phyloP scores from a whole-genome alignment of 257 asterid species.

The Jaltomata sinuosa region DNA sequence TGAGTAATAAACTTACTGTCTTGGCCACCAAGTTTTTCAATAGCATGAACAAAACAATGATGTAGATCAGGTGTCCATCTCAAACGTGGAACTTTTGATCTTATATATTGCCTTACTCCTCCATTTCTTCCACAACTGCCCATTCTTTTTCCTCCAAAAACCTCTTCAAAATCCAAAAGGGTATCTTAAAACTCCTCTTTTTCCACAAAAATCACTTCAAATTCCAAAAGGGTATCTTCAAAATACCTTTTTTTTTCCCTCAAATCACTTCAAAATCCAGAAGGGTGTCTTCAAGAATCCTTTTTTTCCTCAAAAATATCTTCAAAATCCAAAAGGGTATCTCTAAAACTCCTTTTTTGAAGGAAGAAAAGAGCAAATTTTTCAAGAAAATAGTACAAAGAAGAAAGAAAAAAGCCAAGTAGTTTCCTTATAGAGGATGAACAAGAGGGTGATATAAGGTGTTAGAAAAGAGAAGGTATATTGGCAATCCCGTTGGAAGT shows the following conservation, averaged over 20 bases:
- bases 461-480: background rate
- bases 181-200: background rate
- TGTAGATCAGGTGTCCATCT: slow-evolving; percentile 94
- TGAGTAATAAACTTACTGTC: slow-evolving; percentile 23
- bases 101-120: slow-evolving; percentile 67
- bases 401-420: background rate
- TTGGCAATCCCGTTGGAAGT: background rate
- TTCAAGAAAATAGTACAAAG: background rate
- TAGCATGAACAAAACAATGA: slow-evolving; percentile 62
- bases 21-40: slow-evolving; percentile 68
- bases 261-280: background rate
- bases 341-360: background rate
- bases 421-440: background rate
- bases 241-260: background rate
- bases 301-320: background rate
- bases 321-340: background rate
- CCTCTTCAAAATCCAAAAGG: background rate
- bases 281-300: background rate
- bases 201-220: background rate
- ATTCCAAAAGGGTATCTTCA: slow-evolving; percentile 2
- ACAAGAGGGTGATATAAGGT: background rate
- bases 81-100: slow-evolving; percentile 69
- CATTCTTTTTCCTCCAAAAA: slow-evolving; percentile 3
- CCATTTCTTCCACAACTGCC: slow-evolving; percentile 47
- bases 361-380: background rate